Base-by-base conservation (phyloP, 805 yeast genomes). In the Yamadazyma phyllophila region DNA sequence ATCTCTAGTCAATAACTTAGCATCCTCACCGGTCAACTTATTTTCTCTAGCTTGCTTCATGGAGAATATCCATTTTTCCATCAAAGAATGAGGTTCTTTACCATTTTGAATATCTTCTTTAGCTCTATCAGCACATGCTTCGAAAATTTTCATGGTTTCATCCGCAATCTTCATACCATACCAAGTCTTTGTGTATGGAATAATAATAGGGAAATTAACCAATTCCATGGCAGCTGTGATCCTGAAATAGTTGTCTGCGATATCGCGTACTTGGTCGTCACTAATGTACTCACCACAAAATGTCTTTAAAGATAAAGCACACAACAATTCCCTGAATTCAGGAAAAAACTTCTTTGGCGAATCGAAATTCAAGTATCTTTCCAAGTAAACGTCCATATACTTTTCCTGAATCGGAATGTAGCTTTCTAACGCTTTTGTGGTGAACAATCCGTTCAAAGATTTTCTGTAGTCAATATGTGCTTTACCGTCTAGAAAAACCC, bases 181-280 rank as follows among this genome's bases (percentile, higher is more conserved):
- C 99, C 99, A 94, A 30, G 99, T 85, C 73, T 92, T 94, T 50
- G 99, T 90, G 76, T 78, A 94, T 26, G 99, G 99, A 40, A 94
- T 66, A 53, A 94, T 92, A 58, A 94, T 88, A 51, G 99, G 99
- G 82, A 94, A 94, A 75, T 94, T 94, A 51, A 94, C 99, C 55
- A 94, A 80, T 71, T 94, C 99, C 61, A 94, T 78, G 24, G 99
- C 99, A 49, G 96, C 96, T 11, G 99, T 94, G 54, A 94, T 87
- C 53, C 80, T 73, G 69, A 82, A 94, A 69, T 91, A 94, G 67
- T 91, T 90, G 66, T 92, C 98, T 42, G 97, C 94, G 59, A 94
- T 82, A 45, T 76, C 75, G 67, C 86, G 80, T 59, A 94, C 84
- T 71, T 94, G 96, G 57, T 83, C 95, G 52, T 91, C 95, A 47